Evolutionary conservation across 2,329 filamentous ascomycete species (phyloP), one percentile per base, ranked within the genome.

Genomic region (Fusarium nelsonii): DNA sequence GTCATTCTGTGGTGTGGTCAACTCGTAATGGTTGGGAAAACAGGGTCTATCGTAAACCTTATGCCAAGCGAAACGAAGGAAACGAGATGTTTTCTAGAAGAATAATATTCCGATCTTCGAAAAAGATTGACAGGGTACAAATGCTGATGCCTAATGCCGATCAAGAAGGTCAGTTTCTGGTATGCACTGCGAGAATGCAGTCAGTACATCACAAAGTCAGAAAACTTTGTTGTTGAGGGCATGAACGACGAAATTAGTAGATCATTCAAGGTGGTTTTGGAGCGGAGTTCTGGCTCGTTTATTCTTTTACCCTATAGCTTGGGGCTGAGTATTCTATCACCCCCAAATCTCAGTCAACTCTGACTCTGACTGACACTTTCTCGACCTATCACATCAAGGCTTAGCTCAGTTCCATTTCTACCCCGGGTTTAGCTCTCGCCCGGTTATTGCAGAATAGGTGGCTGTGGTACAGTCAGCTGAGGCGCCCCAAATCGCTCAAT

Each of bases 381-480:
- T 55, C 23, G 6, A n/a, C 43, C 58, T 40, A 60, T 60, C 44
- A 55, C 9, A 34, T 36, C 45, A 36, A 41, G n/a, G 20, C 18
- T 49, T 36, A 9, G 15, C 6, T 37, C n/a, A n/a, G 15, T 37
- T n/a, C 16, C 8, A 16, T n/a, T 26, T 5, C 14, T 23, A 15
- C 26, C 28, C 23, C 20, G n/a, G 28, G 11, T 20, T 48, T 45
- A 58, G 30, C 40, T 28, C 14, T 46, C 51, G 60, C 55, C 65
- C 52, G 33, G 48, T 23, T 54, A 12, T 11, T 53, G 52, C 43
- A 28, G 18, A 63, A 20, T n/a, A 9, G 9, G 63, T 66, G 64
- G 64, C 64, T 57, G 57, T 49, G 57, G 39, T 5, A n/a, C 7
- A 26, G 58, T 68, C 64, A 65, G 58, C 64, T 68, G 64, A 55